A percentile compares a stretch with the other conserved stretches of the same genome.
phyloP scores from a whole-genome alignment of 1,284 basidiomycete genomes.

The Lentinus polychrous region DNA sequence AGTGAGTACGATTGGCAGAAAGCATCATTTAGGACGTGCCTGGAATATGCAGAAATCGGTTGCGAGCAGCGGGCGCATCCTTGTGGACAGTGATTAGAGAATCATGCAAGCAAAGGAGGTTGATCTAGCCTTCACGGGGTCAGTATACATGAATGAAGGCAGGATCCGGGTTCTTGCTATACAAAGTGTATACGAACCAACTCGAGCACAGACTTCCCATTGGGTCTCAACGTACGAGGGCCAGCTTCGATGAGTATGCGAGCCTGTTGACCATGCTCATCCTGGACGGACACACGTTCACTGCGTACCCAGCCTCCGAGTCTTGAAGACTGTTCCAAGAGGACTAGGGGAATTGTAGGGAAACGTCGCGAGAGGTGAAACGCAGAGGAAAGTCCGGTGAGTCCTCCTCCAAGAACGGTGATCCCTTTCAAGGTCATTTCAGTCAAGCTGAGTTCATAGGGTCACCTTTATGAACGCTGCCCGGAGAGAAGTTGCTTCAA shows the following conservation, averaged over 20 bases:
- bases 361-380: conserved; percentile 70
- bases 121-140: conserved; percentile 44
- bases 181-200: conserved; percentile 49
- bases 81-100: conserved; percentile 59
- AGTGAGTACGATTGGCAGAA: neutral
- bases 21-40: neutral
- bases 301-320: conserved; percentile 84
- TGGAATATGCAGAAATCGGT: conserved; percentile 67
- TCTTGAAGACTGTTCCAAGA: conserved; percentile 61
- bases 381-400: conserved; percentile 78
- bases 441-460: too few species aligned
- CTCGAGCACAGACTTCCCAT: conserved; percentile 66
- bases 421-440: conserved; percentile 31
- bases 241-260: conserved; percentile 71
- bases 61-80: conserved; percentile 62
- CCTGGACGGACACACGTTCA: conserved; percentile 43
- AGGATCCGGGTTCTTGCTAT: neutral
- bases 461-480: too few species aligned
- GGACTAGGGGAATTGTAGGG: conserved; percentile 46
- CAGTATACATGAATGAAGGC: neutral
- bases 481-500: too few species aligned
- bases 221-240: conserved; percentile 77
- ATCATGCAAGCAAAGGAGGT: conserved; percentile 58
- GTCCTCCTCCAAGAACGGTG: conserved; percentile 74
- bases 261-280: conserved; percentile 29